A percentile compares a stretch with the other conserved stretches of the same genome.
phyloP scores from a whole-genome alignment of 371 early-diverging fungal genomes.

The Mortierella sp. region DNA sequence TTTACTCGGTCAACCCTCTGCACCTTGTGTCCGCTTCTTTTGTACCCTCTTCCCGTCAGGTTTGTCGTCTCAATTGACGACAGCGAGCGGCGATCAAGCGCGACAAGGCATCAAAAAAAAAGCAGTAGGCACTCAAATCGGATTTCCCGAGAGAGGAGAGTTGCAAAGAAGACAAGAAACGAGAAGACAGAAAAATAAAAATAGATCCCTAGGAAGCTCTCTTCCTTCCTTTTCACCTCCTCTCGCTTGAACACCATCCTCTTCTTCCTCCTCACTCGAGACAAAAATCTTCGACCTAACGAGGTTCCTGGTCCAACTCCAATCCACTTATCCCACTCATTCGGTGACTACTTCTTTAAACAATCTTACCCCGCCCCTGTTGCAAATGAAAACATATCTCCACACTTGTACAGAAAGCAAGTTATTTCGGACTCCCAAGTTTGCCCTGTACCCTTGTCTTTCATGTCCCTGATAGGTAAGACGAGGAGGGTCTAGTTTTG shows the following conservation, averaged over 20 bases:
- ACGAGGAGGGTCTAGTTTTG: no score
- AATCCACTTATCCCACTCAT: neutral
- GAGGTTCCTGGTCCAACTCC: neutral
- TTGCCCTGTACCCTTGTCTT: neutral
- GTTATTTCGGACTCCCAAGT: conserved; percentile 4
- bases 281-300: neutral
- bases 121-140: neutral
- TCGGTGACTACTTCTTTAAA: neutral
- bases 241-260: neutral
- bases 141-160: neutral
- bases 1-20: neutral
- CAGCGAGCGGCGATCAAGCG: no score
- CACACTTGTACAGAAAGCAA: neutral
- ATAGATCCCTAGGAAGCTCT: neutral
- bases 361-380: neutral
- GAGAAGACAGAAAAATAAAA: neutral
- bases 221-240: neutral
- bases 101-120: no score
- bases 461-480: no score
- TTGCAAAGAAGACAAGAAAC: neutral
- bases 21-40: neutral
- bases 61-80: neutral
- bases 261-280: neutral
- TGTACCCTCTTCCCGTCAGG: neutral
- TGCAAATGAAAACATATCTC: conserved; percentile 2